Base-by-base conservation (phyloP, 768 basidiomycete species). In the Lentinula guzmanii region DNA sequence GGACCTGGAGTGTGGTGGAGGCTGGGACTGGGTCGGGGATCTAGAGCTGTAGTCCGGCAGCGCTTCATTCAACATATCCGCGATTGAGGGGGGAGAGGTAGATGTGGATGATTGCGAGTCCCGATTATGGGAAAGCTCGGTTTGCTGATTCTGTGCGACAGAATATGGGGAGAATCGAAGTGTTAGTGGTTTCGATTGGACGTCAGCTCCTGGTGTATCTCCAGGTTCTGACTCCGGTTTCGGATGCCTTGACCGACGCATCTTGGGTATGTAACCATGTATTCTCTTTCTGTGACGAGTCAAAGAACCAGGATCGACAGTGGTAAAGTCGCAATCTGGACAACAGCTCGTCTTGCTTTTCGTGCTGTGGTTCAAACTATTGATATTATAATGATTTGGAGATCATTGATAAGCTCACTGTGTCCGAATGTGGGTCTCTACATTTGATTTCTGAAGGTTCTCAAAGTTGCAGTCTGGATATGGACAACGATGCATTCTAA, bases 361-460 rank as follows among this genome's bases (percentile, higher is more conserved):
- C 1, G 63, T 52, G 28, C 70, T 71, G 35, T n/a, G 48, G 34
- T 18, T 33, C 21, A 39, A 28, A 28, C 28, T 35, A 34, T 37
- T 21, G n/a, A 35, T 8, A 59, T 18, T 10, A 61, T 35, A 8
- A 31, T 24, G 37, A 15, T 21, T 16, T 31, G 24, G 11, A 60
- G 34, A 52, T 5, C 18, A 34, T 34, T 28, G 34, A 10, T 18
- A 18, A 15, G 67, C 72, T 63, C 53, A 72, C 72, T 74, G 73
- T 0, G 43, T 65, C 5, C 67, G 67, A 9, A 65, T 2, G 16
- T 74, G 72, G 0, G 65, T 68, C 0, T 37, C 7, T 0, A 74
- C 15, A 24, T 72, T 73, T 0, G 67, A 68, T 1, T 34, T 51
- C 16, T 74, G 73, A 0, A 71, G 64, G 0, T 71, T 53, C 5